phyloP scores from a whole-genome alignment of 1,139 yeast genomes.

The Diutina neorugosa region DNA sequence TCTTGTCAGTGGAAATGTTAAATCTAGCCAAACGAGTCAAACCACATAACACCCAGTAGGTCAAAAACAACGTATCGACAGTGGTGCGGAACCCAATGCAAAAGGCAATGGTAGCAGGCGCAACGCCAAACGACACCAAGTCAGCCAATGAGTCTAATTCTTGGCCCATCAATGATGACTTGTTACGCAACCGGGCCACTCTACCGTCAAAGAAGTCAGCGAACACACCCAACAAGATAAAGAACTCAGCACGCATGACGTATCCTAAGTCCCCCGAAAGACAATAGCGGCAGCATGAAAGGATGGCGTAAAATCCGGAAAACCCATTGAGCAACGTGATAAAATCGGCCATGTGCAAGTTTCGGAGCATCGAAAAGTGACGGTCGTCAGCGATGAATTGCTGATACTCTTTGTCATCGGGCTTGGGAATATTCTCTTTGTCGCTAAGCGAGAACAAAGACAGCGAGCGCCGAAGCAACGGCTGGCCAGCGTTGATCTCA shows the following conservation, averaged over 20 bases:
- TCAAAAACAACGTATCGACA: slow-evolving; percentile 60
- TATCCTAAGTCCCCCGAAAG: slow-evolving; percentile 56
- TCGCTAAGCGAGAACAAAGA: slow-evolving; percentile 30
- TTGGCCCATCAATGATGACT: slow-evolving; percentile 91
- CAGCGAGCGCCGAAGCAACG: slow-evolving; percentile 30
- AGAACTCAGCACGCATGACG: slow-evolving; percentile 81
- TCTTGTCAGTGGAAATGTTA: slow-evolving; percentile 83
- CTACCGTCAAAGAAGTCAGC: slow-evolving; percentile 96
- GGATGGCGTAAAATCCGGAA: slow-evolving; percentile 79
- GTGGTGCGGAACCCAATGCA: slow-evolving; percentile 83
- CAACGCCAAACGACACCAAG: slow-evolving; percentile 82
- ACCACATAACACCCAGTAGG: slow-evolving; percentile 88
- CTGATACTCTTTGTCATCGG: slow-evolving; percentile 63
- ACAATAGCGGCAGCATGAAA: slow-evolving; percentile 74
- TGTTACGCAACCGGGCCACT: slow-evolving; percentile 88
- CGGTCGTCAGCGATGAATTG: slow-evolving; percentile 71
- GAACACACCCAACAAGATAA: slow-evolving; percentile 78
- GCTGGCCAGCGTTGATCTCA: slow-evolving; percentile 7
- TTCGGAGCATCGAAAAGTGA: slow-evolving; percentile 65
- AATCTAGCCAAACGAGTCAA: slow-evolving; percentile 88
- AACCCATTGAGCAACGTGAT: slow-evolving; percentile 87
- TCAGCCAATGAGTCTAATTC: slow-evolving; percentile 95
- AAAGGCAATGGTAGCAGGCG: slow-evolving; percentile 89
- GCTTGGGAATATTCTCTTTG: slow-evolving; percentile 36
- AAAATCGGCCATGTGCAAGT: slow-evolving; percentile 89